Evolutionary conservation across 2,329 filamentous ascomycete species (phyloP).

Genomic region (Neofusicoccum umdonicola): DNA sequence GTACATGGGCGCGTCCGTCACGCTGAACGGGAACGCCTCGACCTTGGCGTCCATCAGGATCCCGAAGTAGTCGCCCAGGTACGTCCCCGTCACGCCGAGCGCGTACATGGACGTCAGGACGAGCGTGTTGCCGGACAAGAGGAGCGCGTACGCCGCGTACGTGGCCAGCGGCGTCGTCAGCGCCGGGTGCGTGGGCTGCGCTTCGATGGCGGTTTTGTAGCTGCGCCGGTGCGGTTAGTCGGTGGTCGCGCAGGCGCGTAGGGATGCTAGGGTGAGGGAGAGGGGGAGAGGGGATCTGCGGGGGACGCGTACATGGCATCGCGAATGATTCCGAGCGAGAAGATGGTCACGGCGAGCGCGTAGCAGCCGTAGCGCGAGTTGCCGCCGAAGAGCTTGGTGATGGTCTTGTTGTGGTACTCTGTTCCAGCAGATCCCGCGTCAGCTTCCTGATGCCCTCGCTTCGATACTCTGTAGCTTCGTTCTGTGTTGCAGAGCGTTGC

Average conservation of each 20-base stretch:
- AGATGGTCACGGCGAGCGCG: constrained; percentile 82
- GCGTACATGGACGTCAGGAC: constrained; percentile 89
- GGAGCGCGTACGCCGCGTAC: constrained; percentile 67
- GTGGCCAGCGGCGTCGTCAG: constrained; percentile 61
- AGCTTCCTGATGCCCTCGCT: neutral
- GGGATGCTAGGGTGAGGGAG: neutral
- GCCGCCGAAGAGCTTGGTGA: constrained; percentile 83
- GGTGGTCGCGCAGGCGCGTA: constrained; percentile 24
- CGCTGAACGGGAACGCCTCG: constrained; percentile 92
- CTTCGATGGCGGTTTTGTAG: constrained; percentile 78
- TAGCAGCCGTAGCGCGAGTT: constrained; percentile 82
- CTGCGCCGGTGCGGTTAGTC: constrained; percentile 47
- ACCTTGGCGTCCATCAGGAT: constrained; percentile 96
- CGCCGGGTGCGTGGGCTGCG: constrained; percentile 71
- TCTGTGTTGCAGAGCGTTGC: neutral
- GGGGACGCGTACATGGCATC: constrained; percentile 54
- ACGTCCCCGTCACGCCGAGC: constrained; percentile 91
- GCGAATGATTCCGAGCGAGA: constrained; percentile 84
- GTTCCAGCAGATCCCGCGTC: constrained; percentile 15
- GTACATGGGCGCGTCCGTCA: constrained; percentile 93
- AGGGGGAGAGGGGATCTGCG: neutral
- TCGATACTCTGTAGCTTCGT: constrained; percentile 3
- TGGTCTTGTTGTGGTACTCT: constrained; percentile 90
- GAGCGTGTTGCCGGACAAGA: constrained; percentile 75
- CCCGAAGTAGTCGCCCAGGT: constrained; percentile 97